These are phyloP conservation scores for Chrysophaeum taylorii DNA, from an alignment of 352 stramenopile species.

Conservation along the genomic window DNA sequence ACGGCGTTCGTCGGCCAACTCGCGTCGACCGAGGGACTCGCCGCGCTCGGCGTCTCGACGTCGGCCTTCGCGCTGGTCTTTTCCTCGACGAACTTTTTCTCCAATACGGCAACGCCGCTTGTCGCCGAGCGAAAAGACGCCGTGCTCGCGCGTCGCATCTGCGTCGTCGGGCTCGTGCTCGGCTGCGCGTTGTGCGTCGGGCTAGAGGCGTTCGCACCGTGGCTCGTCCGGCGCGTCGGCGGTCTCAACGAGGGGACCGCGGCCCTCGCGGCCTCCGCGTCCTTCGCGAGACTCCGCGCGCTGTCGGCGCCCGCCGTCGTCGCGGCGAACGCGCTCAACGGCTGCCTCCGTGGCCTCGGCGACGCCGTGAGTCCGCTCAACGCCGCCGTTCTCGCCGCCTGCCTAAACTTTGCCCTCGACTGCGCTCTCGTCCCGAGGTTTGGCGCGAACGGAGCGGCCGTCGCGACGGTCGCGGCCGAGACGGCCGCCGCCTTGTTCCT, in stretches of 20 bases:
- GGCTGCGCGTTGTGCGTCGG: not conserved
- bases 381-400: not conserved
- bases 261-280: not conserved
- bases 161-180: not conserved
- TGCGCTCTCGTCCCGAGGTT: not conserved
- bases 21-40: not conserved
- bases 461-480: not conserved
- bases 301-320: slow-evolving; percentile 14
- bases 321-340: not conserved
- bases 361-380: not conserved
- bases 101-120: not conserved
- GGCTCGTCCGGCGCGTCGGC: not conserved
- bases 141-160: not conserved
- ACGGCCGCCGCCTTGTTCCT: not conserved
- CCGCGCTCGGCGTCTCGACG: not conserved
- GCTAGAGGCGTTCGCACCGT: not conserved
- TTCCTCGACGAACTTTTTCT: not conserved
- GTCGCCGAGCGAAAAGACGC: not conserved
- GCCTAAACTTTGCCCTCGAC: not conserved
- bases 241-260: not conserved
- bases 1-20: not conserved
- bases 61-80: not conserved
- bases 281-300: not conserved
- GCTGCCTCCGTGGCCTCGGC: not conserved
- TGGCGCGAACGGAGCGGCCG: not conserved